Conservation (phyloP, 352 stramenopile genomes). For the Pythium apleroticum region DNA sequence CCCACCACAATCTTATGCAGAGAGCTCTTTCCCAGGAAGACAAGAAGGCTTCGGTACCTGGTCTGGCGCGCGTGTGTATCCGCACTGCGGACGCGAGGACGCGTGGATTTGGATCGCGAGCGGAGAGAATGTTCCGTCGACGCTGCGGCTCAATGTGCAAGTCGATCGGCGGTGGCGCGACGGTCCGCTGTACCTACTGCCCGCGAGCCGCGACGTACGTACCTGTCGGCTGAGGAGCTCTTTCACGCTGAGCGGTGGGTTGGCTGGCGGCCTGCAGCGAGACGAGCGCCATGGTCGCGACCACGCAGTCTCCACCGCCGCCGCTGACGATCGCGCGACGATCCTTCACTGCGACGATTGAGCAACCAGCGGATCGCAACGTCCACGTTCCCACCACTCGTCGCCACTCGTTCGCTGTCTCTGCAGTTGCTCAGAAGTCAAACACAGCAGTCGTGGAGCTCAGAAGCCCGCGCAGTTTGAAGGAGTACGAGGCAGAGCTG, state of each 20-base stretch:
- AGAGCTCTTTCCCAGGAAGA: neutral
- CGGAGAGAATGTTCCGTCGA: neutral
- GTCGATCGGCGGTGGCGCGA: neutral
- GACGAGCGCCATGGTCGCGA: constrained; percentile 28
- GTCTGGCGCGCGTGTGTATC: neutral
- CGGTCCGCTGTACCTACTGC: neutral
- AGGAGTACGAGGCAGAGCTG: constrained; percentile 12
- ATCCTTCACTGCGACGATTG: constrained; percentile 1
- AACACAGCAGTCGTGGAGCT: constrained; percentile 4
- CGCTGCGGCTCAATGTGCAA: constrained; percentile 2
- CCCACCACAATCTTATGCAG: neutral
- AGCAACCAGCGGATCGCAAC: neutral
- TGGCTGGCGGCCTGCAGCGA: neutral
- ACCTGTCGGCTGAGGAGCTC: neutral
- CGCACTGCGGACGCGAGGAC: neutral
- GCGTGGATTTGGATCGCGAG: too few species aligned
- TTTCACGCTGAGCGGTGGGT: neutral
- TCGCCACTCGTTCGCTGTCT: constrained; percentile 4
- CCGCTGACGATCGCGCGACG: constrained; percentile 15
- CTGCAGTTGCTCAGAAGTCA: neutral
- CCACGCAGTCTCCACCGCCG: constrained; percentile 19
- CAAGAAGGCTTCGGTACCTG: neutral
- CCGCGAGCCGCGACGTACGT: neutral
- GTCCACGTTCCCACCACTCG: neutral
- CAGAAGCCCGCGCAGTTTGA: constrained; percentile 3